Evolutionary conservation across 345 rosid genomes (phyloP).

Genomic region (Dipteronia dyeriana): DNA sequence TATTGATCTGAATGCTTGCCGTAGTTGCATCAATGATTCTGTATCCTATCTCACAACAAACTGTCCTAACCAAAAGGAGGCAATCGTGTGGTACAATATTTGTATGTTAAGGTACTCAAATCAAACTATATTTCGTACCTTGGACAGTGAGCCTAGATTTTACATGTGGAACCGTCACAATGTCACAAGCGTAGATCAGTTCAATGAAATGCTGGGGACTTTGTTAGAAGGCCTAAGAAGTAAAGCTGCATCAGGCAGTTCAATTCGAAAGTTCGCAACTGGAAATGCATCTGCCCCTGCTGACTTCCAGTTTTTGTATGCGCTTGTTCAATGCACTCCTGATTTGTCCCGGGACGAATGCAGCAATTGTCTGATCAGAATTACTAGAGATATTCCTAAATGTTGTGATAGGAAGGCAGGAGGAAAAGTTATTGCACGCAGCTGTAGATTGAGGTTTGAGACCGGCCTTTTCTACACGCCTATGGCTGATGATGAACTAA

Average conservation of each 20-base stretch:
- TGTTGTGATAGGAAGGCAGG: constrained; percentile 22
- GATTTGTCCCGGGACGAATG: constrained; percentile 28
- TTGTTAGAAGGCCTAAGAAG: constrained; percentile 19
- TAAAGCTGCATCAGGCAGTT: constrained; percentile 25
- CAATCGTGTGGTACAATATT: constrained; percentile 17
- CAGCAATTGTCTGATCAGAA: constrained; percentile 13
- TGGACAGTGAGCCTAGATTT: background rate
- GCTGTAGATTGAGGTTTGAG: constrained; percentile 44
- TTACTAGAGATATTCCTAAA: constrained; percentile 7
- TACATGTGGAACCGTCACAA: background rate
- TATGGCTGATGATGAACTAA: background rate
- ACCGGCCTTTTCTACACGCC: constrained; percentile 23
- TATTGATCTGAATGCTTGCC: constrained; percentile 29
- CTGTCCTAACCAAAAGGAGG: constrained; percentile 23
- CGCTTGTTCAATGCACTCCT: constrained; percentile 46
- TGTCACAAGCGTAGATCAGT: constrained; percentile 8
- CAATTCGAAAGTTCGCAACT: constrained; percentile 24
- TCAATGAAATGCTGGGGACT: background rate
- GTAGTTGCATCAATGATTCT: constrained; percentile 32
- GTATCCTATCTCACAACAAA: background rate
- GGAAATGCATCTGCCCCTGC: background rate
- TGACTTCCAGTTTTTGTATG: constrained; percentile 16
- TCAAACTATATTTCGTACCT: background rate
- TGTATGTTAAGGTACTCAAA: constrained; percentile 34
- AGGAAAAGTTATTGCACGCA: constrained; percentile 21